Base-by-base conservation (phyloP, 2,329 filamentous ascomycete species). In the Fusarium camptoceras region DNA sequence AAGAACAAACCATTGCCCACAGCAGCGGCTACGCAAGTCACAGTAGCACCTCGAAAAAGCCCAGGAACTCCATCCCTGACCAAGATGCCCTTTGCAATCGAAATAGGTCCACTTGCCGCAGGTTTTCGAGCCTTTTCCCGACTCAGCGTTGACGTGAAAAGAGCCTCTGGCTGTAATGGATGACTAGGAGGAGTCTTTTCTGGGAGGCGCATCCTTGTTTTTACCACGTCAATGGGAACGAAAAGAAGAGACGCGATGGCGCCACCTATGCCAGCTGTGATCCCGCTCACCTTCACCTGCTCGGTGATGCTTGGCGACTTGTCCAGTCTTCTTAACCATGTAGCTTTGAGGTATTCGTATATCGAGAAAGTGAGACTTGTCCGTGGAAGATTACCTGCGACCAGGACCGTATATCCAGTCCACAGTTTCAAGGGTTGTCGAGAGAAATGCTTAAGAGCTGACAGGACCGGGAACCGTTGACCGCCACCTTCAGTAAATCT, bases 361-460 rank as follows among this genome's bases (percentile, higher is more conserved):
- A 70, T 63, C 2, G 66, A 66, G 3, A 70, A 70, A 0, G 67
- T 64, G 4, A 70, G 24, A 8, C 67, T 70, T 2, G 66, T 70
- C 3, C 62, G 66, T 3, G 67, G 67, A 3, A 70, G 37, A 18
- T 70, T 70, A 1, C 67, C 68, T 11, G 67, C 67, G 2, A 70
- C 53, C 10, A 70, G 31, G 1, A 70, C 67, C 1, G 62, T 59
- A 8, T 70, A 70, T 5, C 67, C 67, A 1, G 67, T 70, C 67
- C 67, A 70, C 3, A 70, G 8, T 6, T 53, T 70, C 12, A 57
- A 12, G 7, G 66, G 67, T 7, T 59, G 66, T 3, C 51, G 11
- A n/a, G 67, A 46, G 14, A 70, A 70, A 14, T 63, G 48, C 11
- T 62, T 66, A 5, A 70, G 9, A 1, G 57, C 64, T 10, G 64